These are phyloP conservation scores for Plasmodium adleri DNA, from an alignment of 169 alveolate genomes.

Conservation along the genomic window DNA sequence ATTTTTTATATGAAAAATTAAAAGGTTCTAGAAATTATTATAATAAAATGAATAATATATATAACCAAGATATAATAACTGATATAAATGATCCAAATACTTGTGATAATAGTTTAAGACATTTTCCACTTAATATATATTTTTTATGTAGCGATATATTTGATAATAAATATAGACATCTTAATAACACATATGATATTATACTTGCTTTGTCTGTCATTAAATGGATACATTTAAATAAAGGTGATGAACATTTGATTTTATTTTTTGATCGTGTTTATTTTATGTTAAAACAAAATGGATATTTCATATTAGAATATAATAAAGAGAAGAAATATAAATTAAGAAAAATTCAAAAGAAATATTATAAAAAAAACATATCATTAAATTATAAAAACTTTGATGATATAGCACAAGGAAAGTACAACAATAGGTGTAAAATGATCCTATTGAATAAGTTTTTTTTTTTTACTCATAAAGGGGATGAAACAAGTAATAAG, in stretches of 20 bases:
- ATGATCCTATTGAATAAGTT: slow-evolving; percentile 14
- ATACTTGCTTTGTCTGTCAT: slow-evolving; percentile 50
- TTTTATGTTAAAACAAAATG: slow-evolving; percentile 32
- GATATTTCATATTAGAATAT: slow-evolving; percentile 59
- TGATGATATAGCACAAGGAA: slow-evolving; percentile 42
- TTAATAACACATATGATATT: slow-evolving; percentile 45
- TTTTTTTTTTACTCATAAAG: slow-evolving; percentile 3
- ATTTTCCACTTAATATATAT: slow-evolving; percentile 51
- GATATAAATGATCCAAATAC: not conserved
- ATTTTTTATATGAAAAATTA: slow-evolving; percentile 15
- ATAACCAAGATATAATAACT: not conserved
- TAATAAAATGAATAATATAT: too few relatives aligned
- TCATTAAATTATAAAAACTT: slow-evolving; percentile 36
- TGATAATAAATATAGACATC: slow-evolving; percentile 17
- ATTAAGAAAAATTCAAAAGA: slow-evolving; percentile 24
- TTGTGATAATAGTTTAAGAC: not conserved
- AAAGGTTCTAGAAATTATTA: not conserved
- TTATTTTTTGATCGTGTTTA: slow-evolving; percentile 47
- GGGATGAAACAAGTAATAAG: not conserved
- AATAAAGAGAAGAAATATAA: slow-evolving; percentile 52
- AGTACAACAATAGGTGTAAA: slow-evolving; percentile 20
- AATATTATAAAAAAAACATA: slow-evolving; percentile 13
- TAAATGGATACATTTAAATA: slow-evolving; percentile 67
- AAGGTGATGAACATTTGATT: slow-evolving; percentile 47
- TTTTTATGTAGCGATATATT: slow-evolving; percentile 52